phyloP scores from a whole-genome alignment of 108 stramenopile genomes.

The Conticribra weissflogii region DNA sequence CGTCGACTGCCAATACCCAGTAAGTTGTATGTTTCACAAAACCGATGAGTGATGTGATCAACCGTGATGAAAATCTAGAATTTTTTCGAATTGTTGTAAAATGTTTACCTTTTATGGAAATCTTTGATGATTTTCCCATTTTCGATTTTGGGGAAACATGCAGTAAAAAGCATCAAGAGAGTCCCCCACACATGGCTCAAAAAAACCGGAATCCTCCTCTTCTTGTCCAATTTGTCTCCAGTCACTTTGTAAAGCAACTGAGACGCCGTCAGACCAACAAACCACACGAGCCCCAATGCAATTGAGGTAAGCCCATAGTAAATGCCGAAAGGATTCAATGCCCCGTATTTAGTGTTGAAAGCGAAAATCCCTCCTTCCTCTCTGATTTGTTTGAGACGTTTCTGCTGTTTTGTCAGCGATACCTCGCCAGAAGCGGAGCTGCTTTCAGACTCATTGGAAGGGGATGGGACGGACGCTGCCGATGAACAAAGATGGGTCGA shows the following conservation, averaged over 20 bases:
- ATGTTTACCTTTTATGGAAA: slow-evolving; percentile 66
- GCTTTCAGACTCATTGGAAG: not conserved
- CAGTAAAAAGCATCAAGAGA: slow-evolving; percentile 63
- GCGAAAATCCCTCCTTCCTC: slow-evolving; percentile 59
- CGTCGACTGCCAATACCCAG: slow-evolving; percentile 39
- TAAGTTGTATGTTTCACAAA: not conserved
- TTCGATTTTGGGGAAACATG: slow-evolving; percentile 65
- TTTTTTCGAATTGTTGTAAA: no score
- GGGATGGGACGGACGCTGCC: not conserved
- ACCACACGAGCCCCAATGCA: slow-evolving; percentile 77
- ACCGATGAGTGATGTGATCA: not conserved
- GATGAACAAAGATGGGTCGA: not conserved
- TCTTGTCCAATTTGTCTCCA: slow-evolving; percentile 61
- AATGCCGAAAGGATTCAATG: slow-evolving; percentile 84
- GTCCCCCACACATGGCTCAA: slow-evolving; percentile 85
- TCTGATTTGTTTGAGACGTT: slow-evolving; percentile 30
- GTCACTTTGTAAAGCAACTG: slow-evolving; percentile 71
- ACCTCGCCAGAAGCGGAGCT: not conserved
- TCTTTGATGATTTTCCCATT: slow-evolving; percentile 58
- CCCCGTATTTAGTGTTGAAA: slow-evolving; percentile 79
- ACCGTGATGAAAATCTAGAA: not conserved
- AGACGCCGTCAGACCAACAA: slow-evolving; percentile 48
- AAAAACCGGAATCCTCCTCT: slow-evolving; percentile 67
- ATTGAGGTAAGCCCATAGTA: slow-evolving; percentile 81
- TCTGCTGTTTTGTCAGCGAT: slow-evolving; percentile 32